These are phyloP conservation scores for Fusarium annulatum DNA, from an alignment of 2,329 filamentous ascomycete genomes.

Conservation along the genomic window DNA sequence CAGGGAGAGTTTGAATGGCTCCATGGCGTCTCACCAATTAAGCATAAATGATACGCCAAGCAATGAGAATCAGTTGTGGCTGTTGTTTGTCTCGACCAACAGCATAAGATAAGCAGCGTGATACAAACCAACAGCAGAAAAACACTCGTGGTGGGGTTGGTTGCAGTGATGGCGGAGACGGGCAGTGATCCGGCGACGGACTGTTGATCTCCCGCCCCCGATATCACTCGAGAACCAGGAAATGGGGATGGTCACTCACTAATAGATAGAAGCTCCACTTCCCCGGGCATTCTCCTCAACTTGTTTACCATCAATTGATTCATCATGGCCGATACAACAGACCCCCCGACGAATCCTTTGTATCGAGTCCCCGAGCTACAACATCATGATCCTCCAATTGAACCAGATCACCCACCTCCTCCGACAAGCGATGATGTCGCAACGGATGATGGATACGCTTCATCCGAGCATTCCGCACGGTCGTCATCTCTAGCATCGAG, in stretches of 20 bases:
- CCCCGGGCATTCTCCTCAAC: not conserved
- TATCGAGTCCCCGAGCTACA: not conserved
- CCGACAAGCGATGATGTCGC: constrained; percentile 4
- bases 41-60: not conserved
- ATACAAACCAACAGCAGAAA: not conserved
- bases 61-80: not conserved
- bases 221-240: not conserved
- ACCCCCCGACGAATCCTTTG: not conserved
- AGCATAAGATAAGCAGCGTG: not conserved
- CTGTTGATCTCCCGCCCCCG: constrained; percentile 3
- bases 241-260: not conserved
- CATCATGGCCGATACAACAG: not conserved
- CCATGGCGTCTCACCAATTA: constrained; percentile 11
- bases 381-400: constrained; percentile 25
- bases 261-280: not conserved
- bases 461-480: constrained; percentile 4
- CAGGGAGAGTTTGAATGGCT: constrained; percentile 25
- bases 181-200: not conserved
- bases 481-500: constrained; percentile 44
- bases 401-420: not conserved
- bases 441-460: constrained; percentile 33
- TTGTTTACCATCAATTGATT: not conserved
- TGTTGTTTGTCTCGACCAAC: constrained; percentile 1
- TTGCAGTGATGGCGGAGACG: not conserved
- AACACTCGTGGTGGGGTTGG: not conserved